Conservation (phyloP, 441 rosid genomes). For the Flueggea neowawraea region DNA sequence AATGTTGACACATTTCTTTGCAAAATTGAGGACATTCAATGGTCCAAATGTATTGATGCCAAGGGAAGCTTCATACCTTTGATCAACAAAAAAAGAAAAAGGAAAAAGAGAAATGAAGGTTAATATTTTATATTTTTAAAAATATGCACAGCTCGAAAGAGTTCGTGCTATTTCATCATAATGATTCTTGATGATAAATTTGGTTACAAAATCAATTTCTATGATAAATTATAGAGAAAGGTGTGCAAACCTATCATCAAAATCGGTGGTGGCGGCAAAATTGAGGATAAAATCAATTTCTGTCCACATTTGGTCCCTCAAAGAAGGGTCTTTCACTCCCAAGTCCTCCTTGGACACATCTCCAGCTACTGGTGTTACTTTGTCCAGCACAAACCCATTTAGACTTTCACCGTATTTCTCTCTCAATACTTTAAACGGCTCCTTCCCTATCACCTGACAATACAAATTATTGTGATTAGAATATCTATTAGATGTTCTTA, state of each 20-base stretch:
- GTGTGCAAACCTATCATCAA: conserved; percentile 66
- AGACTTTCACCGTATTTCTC: conserved; percentile 45
- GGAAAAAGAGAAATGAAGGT: background rate
- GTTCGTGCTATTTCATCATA: no score
- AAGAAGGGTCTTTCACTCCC: conserved; percentile 42
- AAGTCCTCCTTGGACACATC: conserved; percentile 55
- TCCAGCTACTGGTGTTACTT: conserved; percentile 50
- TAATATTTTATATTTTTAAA: background rate
- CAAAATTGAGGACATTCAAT: conserved; percentile 31
- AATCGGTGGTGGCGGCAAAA: conserved; percentile 72
- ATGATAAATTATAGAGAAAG: background rate
- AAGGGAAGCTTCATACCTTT: conserved; percentile 29
- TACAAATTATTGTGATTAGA: no score
- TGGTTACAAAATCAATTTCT: no score
- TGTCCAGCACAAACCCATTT: conserved; percentile 41
- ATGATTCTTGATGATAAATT: background rate
- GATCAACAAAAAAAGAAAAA: background rate
- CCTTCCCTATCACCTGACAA: conserved; percentile 58
- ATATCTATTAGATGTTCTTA: no score
- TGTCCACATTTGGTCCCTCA: conserved; percentile 39
- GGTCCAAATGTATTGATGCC: conserved; percentile 38
- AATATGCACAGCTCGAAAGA: no score
- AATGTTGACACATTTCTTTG: conserved; percentile 32
- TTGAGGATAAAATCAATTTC: conserved; percentile 53
- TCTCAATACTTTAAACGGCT: conserved; percentile 55